Evolutionary conservation across 768 basidiomycete species (phyloP).

Genomic region (Tulasnella sp.): DNA sequence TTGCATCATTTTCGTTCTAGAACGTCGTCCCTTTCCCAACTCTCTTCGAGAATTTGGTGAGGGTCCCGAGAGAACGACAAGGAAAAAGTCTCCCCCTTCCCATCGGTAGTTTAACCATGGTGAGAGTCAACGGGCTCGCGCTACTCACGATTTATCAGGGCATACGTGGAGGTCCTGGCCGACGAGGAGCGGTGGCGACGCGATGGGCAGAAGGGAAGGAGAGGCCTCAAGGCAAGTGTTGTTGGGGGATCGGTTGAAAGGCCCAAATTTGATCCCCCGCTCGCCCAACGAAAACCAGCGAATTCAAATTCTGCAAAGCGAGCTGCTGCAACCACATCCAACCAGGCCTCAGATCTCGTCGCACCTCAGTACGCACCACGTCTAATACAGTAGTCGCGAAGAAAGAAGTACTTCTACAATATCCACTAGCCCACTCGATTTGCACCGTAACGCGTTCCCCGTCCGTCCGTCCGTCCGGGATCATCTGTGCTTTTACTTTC

Average conservation of each 20-base stretch:
- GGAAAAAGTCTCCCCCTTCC: not conserved
- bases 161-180: not conserved
- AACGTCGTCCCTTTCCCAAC: not conserved
- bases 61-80: not conserved
- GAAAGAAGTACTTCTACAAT: not conserved
- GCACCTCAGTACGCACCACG: not conserved
- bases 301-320: not conserved
- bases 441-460: not conserved
- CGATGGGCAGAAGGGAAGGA: not conserved
- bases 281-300: not conserved
- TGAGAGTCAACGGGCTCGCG: not conserved
- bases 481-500: not conserved
- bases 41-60: not conserved
- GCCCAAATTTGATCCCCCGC: not conserved
- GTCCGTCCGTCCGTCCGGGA: not conserved
- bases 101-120: not conserved
- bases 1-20: not conserved
- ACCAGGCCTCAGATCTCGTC: not conserved
- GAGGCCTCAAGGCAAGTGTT: not conserved
- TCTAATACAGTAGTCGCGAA: not conserved
- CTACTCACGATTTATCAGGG: not conserved
- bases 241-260: not conserved
- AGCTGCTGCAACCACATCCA: not conserved
- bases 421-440: not conserved
- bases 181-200: not conserved